Base-by-base conservation (phyloP, 2,329 filamentous ascomycete species). In the Aspergillus flavus region DNA sequence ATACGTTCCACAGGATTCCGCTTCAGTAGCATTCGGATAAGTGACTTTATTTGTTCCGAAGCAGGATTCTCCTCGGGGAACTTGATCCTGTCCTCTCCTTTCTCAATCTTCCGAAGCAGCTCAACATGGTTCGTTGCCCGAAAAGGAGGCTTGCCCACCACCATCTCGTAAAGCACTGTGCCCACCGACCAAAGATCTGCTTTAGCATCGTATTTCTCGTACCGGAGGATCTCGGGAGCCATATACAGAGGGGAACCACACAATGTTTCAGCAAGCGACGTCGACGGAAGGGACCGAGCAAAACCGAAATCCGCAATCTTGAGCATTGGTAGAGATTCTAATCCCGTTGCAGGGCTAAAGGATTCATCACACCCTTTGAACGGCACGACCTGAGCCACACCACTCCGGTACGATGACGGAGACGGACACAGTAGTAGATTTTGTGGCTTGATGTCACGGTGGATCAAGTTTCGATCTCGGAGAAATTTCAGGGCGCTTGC, bases 281-380 rank as follows among this genome's bases (percentile, higher is more conserved):
- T 96, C 9, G 92, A 89, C 2, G 95, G 94, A 56, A 99, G 82
- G 61, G 96, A 93, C 61, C 95, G 89, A 61, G 95, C 95, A 76
- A 99, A 99, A n/a, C 95, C 95, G 75, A 99, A 99, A 80, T 99
- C 95, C 62, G 95, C 95, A 71, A 99, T 89, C 81, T 99, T 99
- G 64, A 99, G 87, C 90, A 98, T 96, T 5, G 95, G 95, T 48
- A 99, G 80, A 21, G 93, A 95, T 59, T 87, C 85, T 34, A 99
- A 82, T 9, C 95, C 95, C 30, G 90, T 89, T 30, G 90, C 86
- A 4, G 94, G 93, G 52, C 92, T 91, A 61, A 95, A 83, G 0
- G 93, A 94, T 74, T 94, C 88, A 50, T 91, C 89, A 72, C 91
- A 94, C 58, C 89, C 91, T 76, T 95, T 89, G 62, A 95, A 89